Evolutionary conservation across 129 eudicot genomes (phyloP), one percentile per base, ranked within the genome.

Genomic region (Artemisia argyi): DNA sequence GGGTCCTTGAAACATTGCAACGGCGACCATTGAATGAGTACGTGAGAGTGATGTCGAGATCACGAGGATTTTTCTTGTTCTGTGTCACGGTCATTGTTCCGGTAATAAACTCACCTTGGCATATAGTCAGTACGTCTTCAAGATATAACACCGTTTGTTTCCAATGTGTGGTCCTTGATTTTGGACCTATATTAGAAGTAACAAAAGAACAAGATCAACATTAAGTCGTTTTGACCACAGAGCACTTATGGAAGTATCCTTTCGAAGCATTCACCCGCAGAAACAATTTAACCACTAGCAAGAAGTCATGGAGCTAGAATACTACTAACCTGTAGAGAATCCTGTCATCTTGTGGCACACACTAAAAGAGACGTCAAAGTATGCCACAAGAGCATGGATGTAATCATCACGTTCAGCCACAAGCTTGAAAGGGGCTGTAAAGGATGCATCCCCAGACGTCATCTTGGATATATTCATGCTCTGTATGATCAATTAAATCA

Each of bases 51-150:
- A 95, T 88, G 61, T 95, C 99, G 10, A 95, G 62, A 47, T 95
- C 99, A n/a, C 99, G 94, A 5, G 96, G 99, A 69, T 95, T 95
- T 79, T 88, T 95, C 96, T 90, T 88, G 84, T 95, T 95, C 63
- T 86, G 94, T 32, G 97, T 70, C 15, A 95, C 93, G 0, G 92
- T 76, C 96, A 95, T 83, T 74, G 73, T 84, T 54, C 99, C 99
- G 0, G 61, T 58, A 47, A 95, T 47, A 60, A 81, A 57, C 83
- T 91, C 99, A 22, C 99, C 99, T 88, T 88, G 75, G 72, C 99
- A 86, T 60, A 95, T 82, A 28, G 94, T 86, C 6, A 95, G 65
- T 59, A 88, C 94, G 20, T 95, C 99, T 84, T 95, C 99, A 7
- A 95, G 86, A 80, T 95, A 95, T 24, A 95, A 79, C 16, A 95